Evolutionary conservation across 2,329 filamentous ascomycete genomes (phyloP).

Genomic region (Corynespora cassiicola): DNA sequence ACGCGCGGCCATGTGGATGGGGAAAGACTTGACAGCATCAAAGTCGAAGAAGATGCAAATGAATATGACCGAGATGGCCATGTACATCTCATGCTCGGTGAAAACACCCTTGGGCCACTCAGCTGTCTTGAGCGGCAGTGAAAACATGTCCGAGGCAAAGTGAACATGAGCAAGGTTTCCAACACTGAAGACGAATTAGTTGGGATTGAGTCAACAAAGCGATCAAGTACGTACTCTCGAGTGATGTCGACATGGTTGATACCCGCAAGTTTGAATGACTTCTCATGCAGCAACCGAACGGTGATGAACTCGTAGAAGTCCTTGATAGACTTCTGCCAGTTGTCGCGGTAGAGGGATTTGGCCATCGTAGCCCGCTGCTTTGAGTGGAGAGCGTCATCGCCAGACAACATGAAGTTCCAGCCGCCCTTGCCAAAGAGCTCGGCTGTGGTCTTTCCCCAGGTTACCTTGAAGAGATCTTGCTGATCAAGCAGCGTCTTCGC

Average conservation of each 20-base stretch:
- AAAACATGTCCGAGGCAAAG: slow-evolving; percentile 69
- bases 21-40: slow-evolving; percentile 71
- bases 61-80: slow-evolving; percentile 69
- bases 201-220: slow-evolving; percentile 50
- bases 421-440: slow-evolving; percentile 64
- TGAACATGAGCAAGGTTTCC: slow-evolving; percentile 71
- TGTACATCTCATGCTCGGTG: slow-evolving; percentile 55
- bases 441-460: slow-evolving; percentile 66
- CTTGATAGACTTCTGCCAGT: slow-evolving; percentile 69
- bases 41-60: slow-evolving; percentile 70
- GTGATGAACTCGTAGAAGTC: slow-evolving; percentile 71
- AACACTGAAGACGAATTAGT: slow-evolving; percentile 68
- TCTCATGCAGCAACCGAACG: slow-evolving; percentile 51
- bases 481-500: slow-evolving; percentile 66
- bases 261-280: slow-evolving; percentile 65
- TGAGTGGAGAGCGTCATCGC: slow-evolving; percentile 33
- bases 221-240: slow-evolving; percentile 50
- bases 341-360: slow-evolving; percentile 54
- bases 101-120: slow-evolving; percentile 65
- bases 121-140: slow-evolving; percentile 70
- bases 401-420: slow-evolving; percentile 62
- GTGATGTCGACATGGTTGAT: slow-evolving; percentile 71
- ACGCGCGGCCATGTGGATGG: slow-evolving; percentile 64
- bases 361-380: slow-evolving; percentile 47
- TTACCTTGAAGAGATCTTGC: slow-evolving; percentile 64